phyloP scores from a whole-genome alignment of 106 monocot species.

The Chionographis japonica region DNA sequence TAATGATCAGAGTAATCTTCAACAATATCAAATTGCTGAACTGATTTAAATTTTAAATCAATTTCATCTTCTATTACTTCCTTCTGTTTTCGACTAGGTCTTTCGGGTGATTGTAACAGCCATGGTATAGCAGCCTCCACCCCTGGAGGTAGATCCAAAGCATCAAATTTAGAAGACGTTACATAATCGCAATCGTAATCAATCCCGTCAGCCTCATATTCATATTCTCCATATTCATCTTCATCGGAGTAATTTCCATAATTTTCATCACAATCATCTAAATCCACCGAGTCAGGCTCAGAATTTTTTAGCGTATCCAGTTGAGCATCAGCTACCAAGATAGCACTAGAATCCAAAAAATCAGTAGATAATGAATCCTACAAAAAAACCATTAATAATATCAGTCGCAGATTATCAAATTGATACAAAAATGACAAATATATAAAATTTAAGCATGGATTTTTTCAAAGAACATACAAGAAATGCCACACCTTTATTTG shows the following conservation, averaged over 20 bases:
- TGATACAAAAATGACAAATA: no score
- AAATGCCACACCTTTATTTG: not conserved
- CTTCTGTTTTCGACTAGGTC: not conserved
- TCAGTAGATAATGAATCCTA: not conserved
- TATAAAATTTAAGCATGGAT: no score
- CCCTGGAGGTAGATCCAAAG: constrained; percentile 65
- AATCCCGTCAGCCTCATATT: constrained; percentile 17
- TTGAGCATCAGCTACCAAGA: no score
- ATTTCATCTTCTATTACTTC: constrained; percentile 23
- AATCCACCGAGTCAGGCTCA: not conserved
- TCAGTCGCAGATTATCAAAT: no score
- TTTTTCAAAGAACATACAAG: not conserved
- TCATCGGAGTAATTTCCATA: constrained; percentile 13
- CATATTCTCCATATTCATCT: constrained; percentile 13
- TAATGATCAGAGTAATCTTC: constrained; percentile 44
- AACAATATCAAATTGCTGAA: constrained; percentile 52
- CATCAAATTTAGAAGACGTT: constrained; percentile 53
- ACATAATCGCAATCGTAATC: constrained; percentile 17
- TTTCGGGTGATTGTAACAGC: constrained; percentile 9
- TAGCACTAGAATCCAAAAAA: not conserved
- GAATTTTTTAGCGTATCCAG: no score
- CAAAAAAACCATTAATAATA: no score
- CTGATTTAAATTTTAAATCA: constrained; percentile 19
- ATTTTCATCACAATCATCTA: not conserved
- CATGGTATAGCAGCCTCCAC: constrained; percentile 63